Evolutionary conservation across 768 basidiomycete genomes (phyloP), one percentile per base, ranked within the genome.

Genomic region (Phylloporus sp.): DNA sequence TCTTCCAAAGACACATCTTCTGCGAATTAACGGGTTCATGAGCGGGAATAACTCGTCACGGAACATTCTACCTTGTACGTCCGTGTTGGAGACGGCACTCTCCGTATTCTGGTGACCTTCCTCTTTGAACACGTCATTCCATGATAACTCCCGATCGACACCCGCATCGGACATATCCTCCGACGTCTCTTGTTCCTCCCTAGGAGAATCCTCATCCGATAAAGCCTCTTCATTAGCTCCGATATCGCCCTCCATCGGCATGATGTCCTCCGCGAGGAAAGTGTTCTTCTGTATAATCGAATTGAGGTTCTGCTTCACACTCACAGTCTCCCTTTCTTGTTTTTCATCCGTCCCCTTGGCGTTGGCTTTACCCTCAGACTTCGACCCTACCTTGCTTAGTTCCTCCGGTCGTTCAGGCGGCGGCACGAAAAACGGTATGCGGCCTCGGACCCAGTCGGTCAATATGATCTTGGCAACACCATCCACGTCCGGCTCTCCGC

Each of bases 391-490:
- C 61, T 73, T 75, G 62, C 88, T 88, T 51, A 87, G 71, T 59
- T 82, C 85, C 57, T 84, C 83, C 9, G 88, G 66, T 51, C 89
- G 75, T 66, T 91, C 92, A 49, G 95, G 95, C 13, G 97, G 97
- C 12, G 87, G 67, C 32, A 93, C 94, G 63, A 97, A 99, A 77
- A 85, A 99, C 18, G 97, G 97, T 63, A 99, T 95, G 60, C 92
- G 87, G 8, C 95, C 97, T 41, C 97, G 77, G 52, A 97, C 93
- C 95, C 95, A 97, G 68, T 97, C 97, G 67, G 86, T 91, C 63
- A 99, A 71, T 42, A 98, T 75, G 67, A 99, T 95, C 74, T 95
- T 98, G 27, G 95, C 88, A 26, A 95, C 93, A 4, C 88, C 81
- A 63, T 97, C 91, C 40, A 86, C 66, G 70, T 97, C 94, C 3